Percentiles rank a stretch among this genome's conserved stretches.
Conservation (phyloP, 106 monocot species). For the Dendrobium huoshanense region DNA sequence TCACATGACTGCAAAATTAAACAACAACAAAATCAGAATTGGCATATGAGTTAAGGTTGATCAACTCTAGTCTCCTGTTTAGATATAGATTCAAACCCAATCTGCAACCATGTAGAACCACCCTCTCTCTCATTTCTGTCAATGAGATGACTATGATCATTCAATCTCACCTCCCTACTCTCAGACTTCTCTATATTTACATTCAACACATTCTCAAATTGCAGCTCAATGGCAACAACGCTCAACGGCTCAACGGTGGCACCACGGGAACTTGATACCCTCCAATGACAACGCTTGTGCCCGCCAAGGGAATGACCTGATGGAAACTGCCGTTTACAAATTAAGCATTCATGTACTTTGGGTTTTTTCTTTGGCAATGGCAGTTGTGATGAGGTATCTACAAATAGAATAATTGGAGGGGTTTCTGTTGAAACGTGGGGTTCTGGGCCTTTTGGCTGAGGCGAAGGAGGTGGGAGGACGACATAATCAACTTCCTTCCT, state of each 20-base stretch:
- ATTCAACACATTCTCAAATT: not conserved
- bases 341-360: conserved; percentile 66
- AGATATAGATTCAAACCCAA: conserved; percentile 47
- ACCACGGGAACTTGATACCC: conserved; percentile 15
- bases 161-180: conserved; percentile 39
- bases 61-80: not conserved
- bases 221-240: too few species aligned
- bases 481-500: conserved; percentile 32
- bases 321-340: conserved; percentile 59
- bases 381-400: not conserved
- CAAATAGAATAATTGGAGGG: conserved; percentile 24
- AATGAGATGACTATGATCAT: conserved; percentile 63
- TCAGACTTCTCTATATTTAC: conserved; percentile 29
- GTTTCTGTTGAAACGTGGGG: not conserved
- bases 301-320: conserved; percentile 73
- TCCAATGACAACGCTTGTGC: conserved; percentile 65
- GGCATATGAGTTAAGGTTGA: not conserved
- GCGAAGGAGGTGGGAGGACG: not conserved
- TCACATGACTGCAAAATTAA: too few species aligned
- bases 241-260: not conserved
- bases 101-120: conserved; percentile 55
- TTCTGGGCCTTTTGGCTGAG: too few species aligned
- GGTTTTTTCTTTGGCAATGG: conserved; percentile 39
- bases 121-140: conserved; percentile 33
- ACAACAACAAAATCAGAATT: too few species aligned